A percentile compares a stretch with the other conserved stretches of the same genome.
Conservation (phyloP, 1,284 basidiomycete species). For the Moesziomyces sp. region DNA sequence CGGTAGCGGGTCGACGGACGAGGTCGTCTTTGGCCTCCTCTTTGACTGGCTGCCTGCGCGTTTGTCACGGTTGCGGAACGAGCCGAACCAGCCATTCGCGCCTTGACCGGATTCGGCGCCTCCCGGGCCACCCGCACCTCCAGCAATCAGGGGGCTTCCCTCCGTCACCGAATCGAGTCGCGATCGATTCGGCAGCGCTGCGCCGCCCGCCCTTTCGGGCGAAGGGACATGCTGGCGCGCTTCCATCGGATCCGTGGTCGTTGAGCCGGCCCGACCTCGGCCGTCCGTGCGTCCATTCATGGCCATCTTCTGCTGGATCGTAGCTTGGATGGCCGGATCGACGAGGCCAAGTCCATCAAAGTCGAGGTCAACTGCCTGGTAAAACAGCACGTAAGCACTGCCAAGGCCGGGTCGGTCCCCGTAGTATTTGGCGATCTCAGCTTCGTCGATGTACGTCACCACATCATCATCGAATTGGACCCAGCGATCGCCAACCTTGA, state of each 20-base stretch:
- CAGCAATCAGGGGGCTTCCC: constrained; percentile 16
- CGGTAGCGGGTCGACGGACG: constrained; percentile 18
- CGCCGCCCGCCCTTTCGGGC: constrained; percentile 25
- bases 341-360: constrained; percentile 39
- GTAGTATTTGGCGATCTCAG: constrained; percentile 91
- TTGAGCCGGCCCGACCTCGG: constrained; percentile 27
- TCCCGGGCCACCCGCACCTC: constrained; percentile 10
- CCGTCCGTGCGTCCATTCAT: constrained; percentile 4
- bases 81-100: constrained; percentile 48
- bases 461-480: constrained; percentile 94
- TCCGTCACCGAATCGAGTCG: constrained; percentile 37
- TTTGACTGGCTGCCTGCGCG: constrained; percentile 39
- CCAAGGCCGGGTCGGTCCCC: constrained; percentile 84
- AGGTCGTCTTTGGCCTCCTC: constrained; percentile 37
- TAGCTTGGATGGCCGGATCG: constrained; percentile 26
- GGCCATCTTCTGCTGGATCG: constrained; percentile 15
- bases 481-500: constrained; percentile 85
- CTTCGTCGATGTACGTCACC: constrained; percentile 86
- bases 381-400: constrained; percentile 95
- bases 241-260: constrained; percentile 13
- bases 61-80: constrained; percentile 46
- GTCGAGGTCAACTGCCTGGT: constrained; percentile 84
- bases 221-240: constrained; percentile 22
- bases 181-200: constrained; percentile 23
- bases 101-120: constrained; percentile 16